Evolutionary conservation across 371 early-diverging fungal genomes (phyloP).

Genomic region (Saksenaea oblongispora): DNA sequence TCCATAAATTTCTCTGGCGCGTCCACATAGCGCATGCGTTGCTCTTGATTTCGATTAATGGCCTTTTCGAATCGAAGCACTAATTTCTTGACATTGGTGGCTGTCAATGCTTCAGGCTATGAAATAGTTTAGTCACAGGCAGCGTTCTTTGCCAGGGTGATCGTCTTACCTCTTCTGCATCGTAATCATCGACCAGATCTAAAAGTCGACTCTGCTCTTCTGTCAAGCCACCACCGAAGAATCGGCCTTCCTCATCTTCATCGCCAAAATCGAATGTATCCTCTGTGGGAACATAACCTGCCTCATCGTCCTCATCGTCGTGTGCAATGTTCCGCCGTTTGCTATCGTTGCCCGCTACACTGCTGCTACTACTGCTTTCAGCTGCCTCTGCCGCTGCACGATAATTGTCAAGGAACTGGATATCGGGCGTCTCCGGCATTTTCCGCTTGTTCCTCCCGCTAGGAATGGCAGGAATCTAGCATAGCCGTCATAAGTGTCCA

Average conservation of each 20-base stretch:
- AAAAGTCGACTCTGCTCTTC: constrained; percentile 76
- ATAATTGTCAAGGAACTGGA: constrained; percentile 50
- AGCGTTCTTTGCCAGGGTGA: neutral
- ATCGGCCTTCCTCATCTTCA: constrained; percentile 77
- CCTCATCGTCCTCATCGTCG: constrained; percentile 46
- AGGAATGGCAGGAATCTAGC: constrained; percentile 60
- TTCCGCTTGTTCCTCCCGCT: constrained; percentile 63
- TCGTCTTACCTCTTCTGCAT: constrained; percentile 64
- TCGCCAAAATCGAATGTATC: constrained; percentile 22
- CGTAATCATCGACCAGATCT: constrained; percentile 83
- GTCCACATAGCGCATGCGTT: constrained; percentile 82
- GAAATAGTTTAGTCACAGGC: neutral
- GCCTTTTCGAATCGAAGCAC: constrained; percentile 84
- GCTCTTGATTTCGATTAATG: constrained; percentile 83
- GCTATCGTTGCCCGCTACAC: neutral
- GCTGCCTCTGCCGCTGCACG: constrained; percentile 25
- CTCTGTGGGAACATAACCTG: constrained; percentile 15
- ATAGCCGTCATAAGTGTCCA: neutral
- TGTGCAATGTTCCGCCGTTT: constrained; percentile 36
- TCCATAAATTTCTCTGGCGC: constrained; percentile 88
- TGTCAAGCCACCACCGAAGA: constrained; percentile 86
- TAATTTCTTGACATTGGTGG: constrained; percentile 69
- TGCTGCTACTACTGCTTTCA: constrained; percentile 19
- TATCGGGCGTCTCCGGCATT: constrained; percentile 53
- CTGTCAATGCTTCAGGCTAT: constrained; percentile 61